Percentiles rank a stretch among this genome's conserved stretches.
These are phyloP conservation scores for Neurospora cerealis DNA, from an alignment of 495 filamentous ascomycete genomes.

Conservation along the genomic window DNA sequence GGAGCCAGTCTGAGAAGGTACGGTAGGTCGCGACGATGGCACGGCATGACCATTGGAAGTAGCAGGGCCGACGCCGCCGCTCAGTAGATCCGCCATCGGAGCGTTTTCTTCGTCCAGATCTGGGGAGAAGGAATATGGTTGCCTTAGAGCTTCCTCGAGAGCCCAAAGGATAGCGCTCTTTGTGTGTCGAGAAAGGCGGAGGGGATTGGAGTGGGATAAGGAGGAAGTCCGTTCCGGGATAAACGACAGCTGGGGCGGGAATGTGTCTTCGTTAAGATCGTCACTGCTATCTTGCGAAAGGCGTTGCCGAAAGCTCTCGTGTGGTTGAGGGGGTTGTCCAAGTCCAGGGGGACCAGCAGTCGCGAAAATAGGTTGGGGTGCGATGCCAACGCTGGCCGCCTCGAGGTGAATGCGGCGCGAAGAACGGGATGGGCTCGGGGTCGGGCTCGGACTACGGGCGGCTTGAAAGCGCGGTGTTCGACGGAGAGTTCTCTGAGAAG, in stretches of 20 bases:
- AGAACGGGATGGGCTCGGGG: constrained; percentile 22
- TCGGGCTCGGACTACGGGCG: constrained; percentile 34
- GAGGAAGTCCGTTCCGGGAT: constrained; percentile 10
- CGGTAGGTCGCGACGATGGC: constrained; percentile 30
- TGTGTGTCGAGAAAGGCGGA: constrained; percentile 36
- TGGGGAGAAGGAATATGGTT: constrained; percentile 73
- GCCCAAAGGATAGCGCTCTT: constrained; percentile 73
- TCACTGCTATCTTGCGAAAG: constrained; percentile 36
- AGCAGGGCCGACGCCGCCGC: constrained; percentile 39
- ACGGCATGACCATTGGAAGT: constrained; percentile 40
- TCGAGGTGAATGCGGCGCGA: constrained; percentile 25
- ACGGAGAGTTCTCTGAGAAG: constrained; percentile 33
- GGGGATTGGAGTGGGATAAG: constrained; percentile 9
- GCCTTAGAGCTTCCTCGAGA: constrained; percentile 81
- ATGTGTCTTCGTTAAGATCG: constrained; percentile 24
- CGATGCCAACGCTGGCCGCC: constrained; percentile 24
- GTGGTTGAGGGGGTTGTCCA: not conserved
- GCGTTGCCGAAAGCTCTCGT: constrained; percentile 17
- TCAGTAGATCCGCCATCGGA: constrained; percentile 78
- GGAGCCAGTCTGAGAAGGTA: constrained; percentile 37
- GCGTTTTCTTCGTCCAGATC: constrained; percentile 87
- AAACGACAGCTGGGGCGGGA: constrained; percentile 19
- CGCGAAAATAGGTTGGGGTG: constrained; percentile 24
- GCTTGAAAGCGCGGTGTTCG: constrained; percentile 37
- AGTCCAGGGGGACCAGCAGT: constrained; percentile 13